phyloP scores from a whole-genome alignment of 176 grass and related monocot genomes.

The Raddia distichophylla region DNA sequence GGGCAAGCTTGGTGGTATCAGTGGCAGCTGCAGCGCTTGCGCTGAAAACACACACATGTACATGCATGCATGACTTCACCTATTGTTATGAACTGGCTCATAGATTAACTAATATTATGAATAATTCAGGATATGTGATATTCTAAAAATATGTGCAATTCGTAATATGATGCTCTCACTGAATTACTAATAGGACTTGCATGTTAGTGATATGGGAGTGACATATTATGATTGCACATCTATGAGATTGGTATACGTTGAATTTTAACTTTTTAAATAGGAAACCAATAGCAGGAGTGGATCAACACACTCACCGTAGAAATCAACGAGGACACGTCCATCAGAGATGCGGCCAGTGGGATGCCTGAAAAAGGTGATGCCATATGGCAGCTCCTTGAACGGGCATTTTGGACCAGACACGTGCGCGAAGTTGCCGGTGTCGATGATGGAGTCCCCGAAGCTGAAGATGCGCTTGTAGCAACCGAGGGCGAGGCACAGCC shows the following conservation, averaged over 20 bases:
- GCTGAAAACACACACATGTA: conserved; percentile 29
- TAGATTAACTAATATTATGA: background rate
- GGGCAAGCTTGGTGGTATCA: conserved; percentile 44
- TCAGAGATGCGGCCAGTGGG: conserved; percentile 59
- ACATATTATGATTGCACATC: too few species aligned
- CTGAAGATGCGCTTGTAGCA: conserved; percentile 70
- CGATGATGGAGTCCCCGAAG: conserved; percentile 71
- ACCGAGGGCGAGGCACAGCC: background rate
- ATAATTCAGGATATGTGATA: too few species aligned
- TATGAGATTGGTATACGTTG: too few species aligned
- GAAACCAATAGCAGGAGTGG: background rate
- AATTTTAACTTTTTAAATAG: too few species aligned
- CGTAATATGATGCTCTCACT: too few species aligned
- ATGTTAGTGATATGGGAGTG: too few species aligned
- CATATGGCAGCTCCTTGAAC: conserved; percentile 46
- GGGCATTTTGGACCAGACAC: conserved; percentile 1
- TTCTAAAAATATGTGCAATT: too few species aligned
- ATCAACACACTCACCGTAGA: conserved; percentile 47
- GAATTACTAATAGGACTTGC: too few species aligned
- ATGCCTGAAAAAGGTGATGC: conserved; percentile 57
- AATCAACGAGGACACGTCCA: conserved; percentile 67
- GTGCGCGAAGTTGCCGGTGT: conserved; percentile 57
- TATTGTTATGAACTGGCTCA: background rate
- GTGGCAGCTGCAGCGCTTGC: conserved; percentile 46
- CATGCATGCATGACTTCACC: background rate